Base-by-base conservation (phyloP, 2,329 filamentous ascomycete genomes). In the Aspergillus sp. region DNA sequence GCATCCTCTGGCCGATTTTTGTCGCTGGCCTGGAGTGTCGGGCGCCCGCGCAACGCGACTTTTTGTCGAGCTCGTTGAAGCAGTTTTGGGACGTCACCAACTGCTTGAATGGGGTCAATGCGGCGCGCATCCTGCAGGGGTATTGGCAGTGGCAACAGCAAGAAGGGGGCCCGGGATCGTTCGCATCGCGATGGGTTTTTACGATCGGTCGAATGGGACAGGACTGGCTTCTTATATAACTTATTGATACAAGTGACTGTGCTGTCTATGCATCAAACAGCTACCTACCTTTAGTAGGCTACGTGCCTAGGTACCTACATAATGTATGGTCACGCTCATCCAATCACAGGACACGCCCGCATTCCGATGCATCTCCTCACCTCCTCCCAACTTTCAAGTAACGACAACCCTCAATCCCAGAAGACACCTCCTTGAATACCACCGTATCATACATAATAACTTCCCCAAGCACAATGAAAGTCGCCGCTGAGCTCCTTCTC, bases 1-100 rank as follows among this genome's bases (percentile, higher is more conserved):
- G 68, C 25, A 54, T 70, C 14, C 59, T 71, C 1, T 71, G 69
- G 69, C 68, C 67, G 0, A 68, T 69, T 1, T 68, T 67, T 21
- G 59, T 71, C 29, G 67, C 67, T 9, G 68, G 67, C 1, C 42
- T 71, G 19, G 67, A 71, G 36, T 68, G 62, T 44, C 56, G 46
- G n/a, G 51, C 45, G 45, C 56, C 55, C 21, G 43, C 55, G 2
- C 60, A 71, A 40, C 51, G 62, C 16, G 49, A 59, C 2, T 63
- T 65, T 32, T 38, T 71, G 2, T 49, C 60, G 14, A 52, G 40
- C 4, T 64, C 54, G 20, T 45, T 70, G 20, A 67, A 67, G 20
- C 58, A 45, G 5, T 65, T 71, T 21, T 71, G 68, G 68, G 42
- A 45, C 3, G 53, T 59, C 10, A 71, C 68, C 2, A 63, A 45